Base-by-base conservation (phyloP, 2,329 filamentous ascomycete genomes). In the Geosmithia putterillii region DNA sequence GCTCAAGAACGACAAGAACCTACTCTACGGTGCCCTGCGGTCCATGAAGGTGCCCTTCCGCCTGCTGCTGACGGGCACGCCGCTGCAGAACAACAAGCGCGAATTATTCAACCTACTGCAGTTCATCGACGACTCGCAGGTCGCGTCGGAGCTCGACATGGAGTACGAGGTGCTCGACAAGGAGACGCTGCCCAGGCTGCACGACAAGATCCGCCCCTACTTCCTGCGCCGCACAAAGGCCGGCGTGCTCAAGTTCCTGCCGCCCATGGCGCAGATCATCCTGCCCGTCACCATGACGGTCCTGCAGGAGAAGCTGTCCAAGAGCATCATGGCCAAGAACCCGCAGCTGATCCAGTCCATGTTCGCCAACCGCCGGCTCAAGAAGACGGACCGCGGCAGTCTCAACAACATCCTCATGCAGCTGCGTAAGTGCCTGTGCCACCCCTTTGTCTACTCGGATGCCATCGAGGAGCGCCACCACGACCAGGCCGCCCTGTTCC, bases 51-150 rank as follows among this genome's bases (percentile, higher is more conserved):
- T 89, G 23, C 85, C 85, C 0, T 95, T 92, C 63, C 81, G 87
- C 43, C 72, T 95, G 35, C 73, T 98, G 2, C 70, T 98, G 28
- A 96, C 90, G 62, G 88, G 81, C 2, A 98, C 92, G 0, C 92
- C 92, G 0, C 65, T 98, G 12, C 92, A 98, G 54, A 98, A 98
- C 62, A 96, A 95, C 58, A 86, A 87, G 51, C 76, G 88, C 40
- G 92, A 98, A 59, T 69, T 98, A 0, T 96, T 96, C 67, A 98
- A 95, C 55, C 70, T 98, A n/a, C 66, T 98, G 4, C 90, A 96
- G 50, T 98, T 98, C 59, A 74, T 95, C 38, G 88, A 98, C 54
- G 73, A 79, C 7, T 69, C 65, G 1, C 65, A 71, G 40, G 74
- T 88, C 51, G 89, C 92, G 1, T 76, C 76, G 28, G 63, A 73